phyloP scores from a whole-genome alignment of 2,329 filamentous ascomycete species.

The Ophiosphaerella narmari region DNA sequence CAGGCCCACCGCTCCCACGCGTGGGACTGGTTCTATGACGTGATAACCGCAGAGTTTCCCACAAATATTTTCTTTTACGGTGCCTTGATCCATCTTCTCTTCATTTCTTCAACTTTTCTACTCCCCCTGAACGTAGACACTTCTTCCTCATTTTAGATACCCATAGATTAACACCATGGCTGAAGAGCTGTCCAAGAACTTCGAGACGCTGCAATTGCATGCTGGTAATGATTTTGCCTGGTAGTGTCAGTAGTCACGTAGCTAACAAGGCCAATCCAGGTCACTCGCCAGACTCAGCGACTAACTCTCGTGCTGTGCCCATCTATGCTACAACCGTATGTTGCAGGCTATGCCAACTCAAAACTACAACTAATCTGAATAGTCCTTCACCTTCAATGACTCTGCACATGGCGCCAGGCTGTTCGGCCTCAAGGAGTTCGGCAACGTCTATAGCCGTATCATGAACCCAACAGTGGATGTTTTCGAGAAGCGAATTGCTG shows the following conservation, averaged over 20 bases:
- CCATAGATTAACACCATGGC: conserved; percentile 27
- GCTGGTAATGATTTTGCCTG: conserved; percentile 46
- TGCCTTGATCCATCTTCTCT: background rate
- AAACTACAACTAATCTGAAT: conserved; percentile 10
- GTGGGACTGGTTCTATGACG: conserved; percentile 1
- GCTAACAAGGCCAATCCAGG: conserved; percentile 51
- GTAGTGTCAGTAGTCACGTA: background rate
- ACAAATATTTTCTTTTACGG: background rate
- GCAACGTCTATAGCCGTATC: conserved; percentile 97
- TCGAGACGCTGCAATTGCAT: conserved; percentile 58
- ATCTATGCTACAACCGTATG: conserved; percentile 88
- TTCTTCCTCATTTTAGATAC: background rate
- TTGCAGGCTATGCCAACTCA: background rate
- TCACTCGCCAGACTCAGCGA: conserved; percentile 77
- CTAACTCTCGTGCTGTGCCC: conserved; percentile 87
- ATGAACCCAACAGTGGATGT: conserved; percentile 83
- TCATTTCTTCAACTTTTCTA: background rate
- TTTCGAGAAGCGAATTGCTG: conserved; percentile 95
- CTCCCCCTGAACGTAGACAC: no score
- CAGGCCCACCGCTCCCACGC: background rate
- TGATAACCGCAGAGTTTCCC: background rate
- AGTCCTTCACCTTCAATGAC: conserved; percentile 94
- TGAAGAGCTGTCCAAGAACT: conserved; percentile 50
- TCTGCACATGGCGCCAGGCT: conserved; percentile 92
- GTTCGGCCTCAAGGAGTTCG: conserved; percentile 94